These are phyloP conservation scores for Paracamarosporium sp. DNA, from an alignment of 2,329 filamentous ascomycete genomes.

Conservation along the genomic window DNA sequence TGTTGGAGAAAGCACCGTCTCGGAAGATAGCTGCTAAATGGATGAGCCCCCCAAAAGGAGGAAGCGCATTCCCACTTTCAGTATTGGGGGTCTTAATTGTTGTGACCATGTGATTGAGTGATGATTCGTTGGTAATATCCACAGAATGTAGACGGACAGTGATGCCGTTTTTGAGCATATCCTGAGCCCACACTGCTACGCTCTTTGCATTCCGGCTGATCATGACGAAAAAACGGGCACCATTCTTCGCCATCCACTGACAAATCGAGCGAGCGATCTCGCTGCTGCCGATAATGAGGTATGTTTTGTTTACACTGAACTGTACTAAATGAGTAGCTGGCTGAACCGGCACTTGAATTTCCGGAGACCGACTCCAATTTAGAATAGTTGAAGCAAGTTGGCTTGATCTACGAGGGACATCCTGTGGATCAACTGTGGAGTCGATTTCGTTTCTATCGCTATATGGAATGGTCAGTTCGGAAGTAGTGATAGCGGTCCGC, in stretches of 20 bases:
- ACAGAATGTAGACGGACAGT: neutral
- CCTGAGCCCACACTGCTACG: conserved; percentile 19
- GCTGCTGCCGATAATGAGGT: conserved; percentile 25
- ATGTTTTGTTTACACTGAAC: conserved; percentile 18
- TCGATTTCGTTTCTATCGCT: neutral
- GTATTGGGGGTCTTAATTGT: neutral
- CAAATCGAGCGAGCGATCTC: conserved; percentile 21
- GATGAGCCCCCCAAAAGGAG: conserved; percentile 19
- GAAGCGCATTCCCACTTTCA: neutral
- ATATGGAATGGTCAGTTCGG: too few species aligned
- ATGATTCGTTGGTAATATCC: conserved; percentile 14
- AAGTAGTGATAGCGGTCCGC: neutral
- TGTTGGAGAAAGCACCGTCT: conserved; percentile 17
- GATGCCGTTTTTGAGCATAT: conserved; percentile 10
- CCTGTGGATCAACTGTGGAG: neutral
- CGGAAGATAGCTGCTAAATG: conserved; percentile 17
- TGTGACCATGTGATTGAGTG: neutral
- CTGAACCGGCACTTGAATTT: conserved; percentile 5
- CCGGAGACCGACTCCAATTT: conserved; percentile 11
- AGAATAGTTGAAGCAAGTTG: conserved; percentile 3
- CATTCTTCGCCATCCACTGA: conserved; percentile 23
- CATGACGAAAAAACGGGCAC: conserved; percentile 28
- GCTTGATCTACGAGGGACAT: neutral
- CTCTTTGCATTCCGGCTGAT: conserved; percentile 48
- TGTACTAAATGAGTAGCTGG: conserved; percentile 1